These are phyloP conservation scores for Hylodesmum podocarpum DNA, from an alignment of 306 rosid species.

Conservation along the genomic window DNA sequence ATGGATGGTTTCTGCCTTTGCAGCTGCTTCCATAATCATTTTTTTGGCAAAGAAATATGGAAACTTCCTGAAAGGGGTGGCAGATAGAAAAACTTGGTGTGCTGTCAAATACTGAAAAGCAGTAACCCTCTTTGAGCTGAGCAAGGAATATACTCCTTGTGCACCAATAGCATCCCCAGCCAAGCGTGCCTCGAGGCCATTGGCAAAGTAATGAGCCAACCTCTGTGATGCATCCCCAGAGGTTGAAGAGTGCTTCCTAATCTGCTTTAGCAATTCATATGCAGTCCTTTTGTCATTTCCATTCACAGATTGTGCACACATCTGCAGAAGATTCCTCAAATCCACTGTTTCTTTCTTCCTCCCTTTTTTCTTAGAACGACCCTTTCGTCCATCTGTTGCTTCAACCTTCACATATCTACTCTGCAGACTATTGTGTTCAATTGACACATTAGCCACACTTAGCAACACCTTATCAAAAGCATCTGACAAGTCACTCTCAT, in stretches of 20 bases:
- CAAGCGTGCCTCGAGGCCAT: conserved; percentile 67
- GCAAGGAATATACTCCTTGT: conserved; percentile 34
- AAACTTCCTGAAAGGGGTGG: conserved; percentile 57
- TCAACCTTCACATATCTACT: conserved; percentile 2
- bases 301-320: conserved; percentile 68
- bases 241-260: conserved; percentile 65
- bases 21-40: conserved; percentile 51
- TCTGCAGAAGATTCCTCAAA: conserved; percentile 54
- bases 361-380: conserved; percentile 35
- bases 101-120: conserved; percentile 62
- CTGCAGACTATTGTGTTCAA: neutral
- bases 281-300: conserved; percentile 51
- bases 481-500: conserved; percentile 47
- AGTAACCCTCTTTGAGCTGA: conserved; percentile 35
- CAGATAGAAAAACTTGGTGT: conserved; percentile 35
- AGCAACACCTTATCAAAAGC: conserved; percentile 52
- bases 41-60: conserved; percentile 45
- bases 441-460: conserved; percentile 14
- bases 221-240: conserved; percentile 66
- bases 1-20: conserved; percentile 55
- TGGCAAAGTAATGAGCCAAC: conserved; percentile 65
- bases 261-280: conserved; percentile 56
- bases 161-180: conserved; percentile 49
- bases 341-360: conserved; percentile 56
- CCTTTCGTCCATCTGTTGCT: conserved; percentile 30